Evolutionary conservation across 371 early-diverging fungal species (phyloP).

Genomic region (Apophysomyces elegans): DNA sequence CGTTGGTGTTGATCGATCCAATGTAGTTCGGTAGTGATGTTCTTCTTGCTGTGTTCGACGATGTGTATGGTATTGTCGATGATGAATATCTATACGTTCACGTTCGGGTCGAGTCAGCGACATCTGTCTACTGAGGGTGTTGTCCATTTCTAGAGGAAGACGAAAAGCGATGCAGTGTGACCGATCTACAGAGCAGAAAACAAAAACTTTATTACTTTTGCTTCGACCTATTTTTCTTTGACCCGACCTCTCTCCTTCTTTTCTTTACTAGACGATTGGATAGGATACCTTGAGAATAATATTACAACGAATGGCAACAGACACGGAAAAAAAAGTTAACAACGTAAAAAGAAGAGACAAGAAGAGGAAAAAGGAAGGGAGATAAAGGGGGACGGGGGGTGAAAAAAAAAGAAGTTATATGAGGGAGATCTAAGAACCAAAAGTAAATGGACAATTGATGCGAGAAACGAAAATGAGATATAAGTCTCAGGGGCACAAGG

Average conservation of each 20-base stretch:
- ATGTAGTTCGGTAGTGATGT: constrained; percentile 7
- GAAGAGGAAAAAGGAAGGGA: background rate
- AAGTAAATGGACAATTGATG: constrained; percentile 1
- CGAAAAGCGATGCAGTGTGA: constrained; percentile 20
- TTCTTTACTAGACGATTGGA: background rate
- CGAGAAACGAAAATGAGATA: background rate
- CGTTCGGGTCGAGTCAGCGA: constrained; percentile 68
- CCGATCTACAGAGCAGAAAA: constrained; percentile 5
- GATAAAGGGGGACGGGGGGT: background rate
- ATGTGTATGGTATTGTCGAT: constrained; percentile 50
- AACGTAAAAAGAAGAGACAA: constrained; percentile 4
- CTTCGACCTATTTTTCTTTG: background rate
- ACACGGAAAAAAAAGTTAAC: constrained; percentile 1
- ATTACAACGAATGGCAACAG: constrained; percentile 6
- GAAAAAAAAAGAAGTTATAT: constrained; percentile 3
- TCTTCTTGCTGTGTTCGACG: constrained; percentile 12
- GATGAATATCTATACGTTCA: constrained; percentile 50
- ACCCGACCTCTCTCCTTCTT: background rate
- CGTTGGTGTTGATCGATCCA: constrained; percentile 12
- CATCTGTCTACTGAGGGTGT: constrained; percentile 43
- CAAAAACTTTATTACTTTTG: constrained; percentile 12
- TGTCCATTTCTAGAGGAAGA: constrained; percentile 22
- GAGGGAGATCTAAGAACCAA: background rate
- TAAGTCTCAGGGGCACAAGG: constrained; percentile 5
- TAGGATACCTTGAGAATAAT: background rate